Percentiles rank a stretch among this genome's conserved stretches.
Conservation (phyloP, 768 basidiomycete species). For the Mycena sanguinolenta region DNA sequence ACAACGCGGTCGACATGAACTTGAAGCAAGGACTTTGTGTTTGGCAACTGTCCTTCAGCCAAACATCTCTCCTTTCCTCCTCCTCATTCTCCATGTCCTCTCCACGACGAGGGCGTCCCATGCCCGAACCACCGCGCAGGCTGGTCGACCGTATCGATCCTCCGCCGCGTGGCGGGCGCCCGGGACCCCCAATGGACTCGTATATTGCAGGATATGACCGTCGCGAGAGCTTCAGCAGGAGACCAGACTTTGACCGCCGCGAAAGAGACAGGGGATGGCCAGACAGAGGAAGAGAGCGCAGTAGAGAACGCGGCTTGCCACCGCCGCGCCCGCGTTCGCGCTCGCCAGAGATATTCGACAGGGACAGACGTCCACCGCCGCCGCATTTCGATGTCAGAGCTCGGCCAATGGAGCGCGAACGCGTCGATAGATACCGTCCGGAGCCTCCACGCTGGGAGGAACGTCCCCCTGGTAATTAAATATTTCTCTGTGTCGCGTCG, state of each 20-base stretch:
- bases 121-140: constrained; percentile 7
- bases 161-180: constrained; percentile 2
- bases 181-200: constrained; percentile 17
- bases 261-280: constrained; percentile 28
- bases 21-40: background rate
- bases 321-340: constrained; percentile 5
- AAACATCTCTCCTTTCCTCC: background rate
- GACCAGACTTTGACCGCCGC: constrained; percentile 20
- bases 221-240: constrained; percentile 4
- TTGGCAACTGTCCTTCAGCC: constrained; percentile 5
- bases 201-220: constrained; percentile 27
- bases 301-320: constrained; percentile 9
- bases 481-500: background rate
- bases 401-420: constrained; percentile 6
- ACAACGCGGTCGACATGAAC: constrained; percentile 68
- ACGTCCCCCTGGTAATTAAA: background rate
- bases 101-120: constrained; percentile 11
- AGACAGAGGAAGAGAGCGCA: constrained; percentile 5
- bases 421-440: constrained; percentile 24
- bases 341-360: constrained; percentile 16
- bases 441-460: constrained; percentile 26
- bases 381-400: constrained; percentile 32
- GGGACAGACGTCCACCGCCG: constrained; percentile 30
- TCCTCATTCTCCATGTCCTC: background rate
- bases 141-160: constrained; percentile 31